Percentiles rank a stretch among this genome's conserved stretches.
Evolutionary conservation across 1,284 basidiomycete species (phyloP).

Genomic region (Pholiota adiposa): DNA sequence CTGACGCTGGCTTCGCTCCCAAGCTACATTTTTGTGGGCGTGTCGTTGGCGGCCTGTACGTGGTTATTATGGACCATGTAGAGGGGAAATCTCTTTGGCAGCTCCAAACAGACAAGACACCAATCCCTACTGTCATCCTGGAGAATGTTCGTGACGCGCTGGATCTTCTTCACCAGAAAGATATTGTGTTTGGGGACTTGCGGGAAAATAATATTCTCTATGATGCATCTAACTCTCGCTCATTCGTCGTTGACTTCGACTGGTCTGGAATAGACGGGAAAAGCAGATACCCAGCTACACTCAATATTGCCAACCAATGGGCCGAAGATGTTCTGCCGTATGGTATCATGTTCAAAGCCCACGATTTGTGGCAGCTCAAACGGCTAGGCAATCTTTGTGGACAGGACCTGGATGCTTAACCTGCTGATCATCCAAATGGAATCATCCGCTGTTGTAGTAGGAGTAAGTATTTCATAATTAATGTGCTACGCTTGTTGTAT

Average conservation of each 20-base stretch:
- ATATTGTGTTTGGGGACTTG: slow-evolving; percentile 21
- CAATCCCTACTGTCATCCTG: slow-evolving; percentile 10
- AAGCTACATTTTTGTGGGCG: slow-evolving; percentile 20
- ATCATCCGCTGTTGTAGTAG: too few relatives aligned
- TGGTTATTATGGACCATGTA: slow-evolving; percentile 24
- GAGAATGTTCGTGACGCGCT: slow-evolving; percentile 16
- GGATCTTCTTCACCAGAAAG: slow-evolving; percentile 11
- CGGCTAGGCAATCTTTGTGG: too few relatives aligned
- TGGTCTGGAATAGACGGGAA: slow-evolving; percentile 17
- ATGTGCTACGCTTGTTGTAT: too few relatives aligned
- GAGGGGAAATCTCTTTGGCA: slow-evolving; percentile 18
- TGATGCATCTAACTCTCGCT: not conserved
- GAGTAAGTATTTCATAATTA: too few relatives aligned
- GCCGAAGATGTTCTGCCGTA: slow-evolving; percentile 14
- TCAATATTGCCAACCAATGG: slow-evolving; percentile 11
- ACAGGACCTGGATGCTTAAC: too few relatives aligned
- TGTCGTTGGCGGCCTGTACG: slow-evolving; percentile 22
- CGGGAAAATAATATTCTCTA: slow-evolving; percentile 15
- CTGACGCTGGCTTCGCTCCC: slow-evolving; percentile 16
- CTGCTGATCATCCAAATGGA: too few relatives aligned
- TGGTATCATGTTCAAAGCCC: slow-evolving; percentile 16
- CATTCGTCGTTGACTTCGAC: slow-evolving; percentile 23
- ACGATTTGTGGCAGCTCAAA: slow-evolving; percentile 22
- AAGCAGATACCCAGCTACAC: slow-evolving; percentile 14
- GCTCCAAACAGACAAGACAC: slow-evolving; percentile 9